Evolutionary conservation across 192 early-diverging fungal genomes (phyloP).

Genomic region (Backusella macrospora): DNA sequence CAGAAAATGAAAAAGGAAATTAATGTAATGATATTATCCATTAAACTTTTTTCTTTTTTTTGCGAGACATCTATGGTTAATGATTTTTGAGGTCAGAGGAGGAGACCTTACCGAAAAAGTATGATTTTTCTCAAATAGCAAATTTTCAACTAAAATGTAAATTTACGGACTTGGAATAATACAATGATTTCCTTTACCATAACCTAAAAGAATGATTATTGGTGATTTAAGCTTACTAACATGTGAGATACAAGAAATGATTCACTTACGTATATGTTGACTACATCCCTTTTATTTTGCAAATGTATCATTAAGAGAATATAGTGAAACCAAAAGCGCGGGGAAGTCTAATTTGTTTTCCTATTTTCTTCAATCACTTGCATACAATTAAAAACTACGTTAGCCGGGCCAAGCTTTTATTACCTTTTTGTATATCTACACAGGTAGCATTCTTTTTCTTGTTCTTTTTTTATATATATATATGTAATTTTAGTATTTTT

Average conservation of each 20-base stretch:
- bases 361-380: background rate
- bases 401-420: too few relatives aligned
- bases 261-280: background rate
- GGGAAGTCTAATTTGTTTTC: background rate
- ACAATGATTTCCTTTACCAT: background rate
- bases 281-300: background rate
- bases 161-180: conserved; percentile 1
- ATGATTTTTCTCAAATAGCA: conserved; percentile 13
- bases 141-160: conserved; percentile 16
- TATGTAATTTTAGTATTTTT: too few relatives aligned
- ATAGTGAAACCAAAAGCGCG: background rate
- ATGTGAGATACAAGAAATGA: background rate
- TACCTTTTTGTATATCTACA: too few relatives aligned
- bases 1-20: conserved; percentile 17
- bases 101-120: conserved; percentile 5
- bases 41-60: background rate
- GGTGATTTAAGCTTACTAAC: conserved; percentile 1
- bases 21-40: background rate
- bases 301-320: background rate
- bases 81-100: background rate
- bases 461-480: too few relatives aligned
- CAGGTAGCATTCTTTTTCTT: too few relatives aligned
- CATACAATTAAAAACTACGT: too few relatives aligned
- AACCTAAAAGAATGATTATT: background rate
- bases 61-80: background rate